Conservation (phyloP, 2,329 filamentous ascomycete species). For the Fusarium lyarnte region DNA sequence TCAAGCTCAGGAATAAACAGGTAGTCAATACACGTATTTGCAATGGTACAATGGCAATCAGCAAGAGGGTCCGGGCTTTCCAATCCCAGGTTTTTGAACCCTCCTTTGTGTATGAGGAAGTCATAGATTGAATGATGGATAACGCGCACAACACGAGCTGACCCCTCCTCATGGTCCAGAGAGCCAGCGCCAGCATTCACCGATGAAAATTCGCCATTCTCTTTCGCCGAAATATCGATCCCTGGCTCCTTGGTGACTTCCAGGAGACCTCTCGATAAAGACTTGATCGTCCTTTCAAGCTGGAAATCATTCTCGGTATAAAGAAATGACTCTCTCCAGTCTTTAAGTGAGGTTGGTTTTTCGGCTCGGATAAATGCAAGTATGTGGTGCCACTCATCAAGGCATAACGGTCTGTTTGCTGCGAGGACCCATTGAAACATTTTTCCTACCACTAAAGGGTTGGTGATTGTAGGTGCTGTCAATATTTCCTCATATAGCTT, state of each 20-base stretch:
- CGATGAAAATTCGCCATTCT: neutral
- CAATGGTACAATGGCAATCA: slow-evolving; percentile 2
- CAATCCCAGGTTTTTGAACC: neutral
- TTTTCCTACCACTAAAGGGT: neutral
- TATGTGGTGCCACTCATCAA: slow-evolving; percentile 32
- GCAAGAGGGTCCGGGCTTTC: rapidly evolving
- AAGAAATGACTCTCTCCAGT: neutral
- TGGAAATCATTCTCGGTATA: slow-evolving; percentile 14
- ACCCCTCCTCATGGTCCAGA: slow-evolving; percentile 10
- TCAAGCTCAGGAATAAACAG: slow-evolving; percentile 15
- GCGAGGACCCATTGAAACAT: slow-evolving; percentile 22
- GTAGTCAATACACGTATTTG: slow-evolving; percentile 18
- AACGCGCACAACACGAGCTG: slow-evolving; percentile 2
- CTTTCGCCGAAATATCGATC: neutral
- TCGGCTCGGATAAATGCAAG: slow-evolving; percentile 9
- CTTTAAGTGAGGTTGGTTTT: neutral
- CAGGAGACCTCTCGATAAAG: slow-evolving; percentile 2
- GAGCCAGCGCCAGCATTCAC: slow-evolving; percentile 19
- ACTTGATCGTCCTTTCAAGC: slow-evolving; percentile 19
- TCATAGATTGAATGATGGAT: slow-evolving; percentile 24
- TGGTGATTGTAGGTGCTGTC: too few relatives aligned
- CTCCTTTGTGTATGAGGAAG: neutral
- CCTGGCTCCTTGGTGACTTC: neutral
- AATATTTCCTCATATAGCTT: neutral
- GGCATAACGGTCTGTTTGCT: neutral